Evolutionary conservation across 1,284 basidiomycete species (phyloP).

Genomic region (Moesziomyces sp.): DNA sequence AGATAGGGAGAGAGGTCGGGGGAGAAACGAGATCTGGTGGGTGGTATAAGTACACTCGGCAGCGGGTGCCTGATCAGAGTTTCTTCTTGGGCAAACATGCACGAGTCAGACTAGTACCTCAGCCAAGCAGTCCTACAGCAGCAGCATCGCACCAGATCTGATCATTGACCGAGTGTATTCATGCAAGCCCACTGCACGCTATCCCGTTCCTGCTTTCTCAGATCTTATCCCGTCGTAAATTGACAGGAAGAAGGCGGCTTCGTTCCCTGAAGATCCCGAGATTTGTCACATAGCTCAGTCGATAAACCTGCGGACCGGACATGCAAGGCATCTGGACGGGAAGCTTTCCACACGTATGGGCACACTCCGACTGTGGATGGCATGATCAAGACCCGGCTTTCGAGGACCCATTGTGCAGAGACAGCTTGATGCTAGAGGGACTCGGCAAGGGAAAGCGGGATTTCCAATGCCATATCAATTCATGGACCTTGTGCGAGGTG

Average conservation of each 20-base stretch:
- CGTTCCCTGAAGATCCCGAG: background rate
- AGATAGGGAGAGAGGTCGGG: no score
- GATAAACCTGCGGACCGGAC: background rate
- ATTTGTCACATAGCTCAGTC: background rate
- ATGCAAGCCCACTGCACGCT: background rate
- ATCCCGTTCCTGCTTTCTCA: background rate
- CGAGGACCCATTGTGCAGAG: background rate
- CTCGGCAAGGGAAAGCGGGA: background rate
- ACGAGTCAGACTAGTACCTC: background rate
- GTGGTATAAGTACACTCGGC: background rate
- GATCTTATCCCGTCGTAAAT: background rate
- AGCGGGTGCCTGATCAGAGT: no score
- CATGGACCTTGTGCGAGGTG: background rate
- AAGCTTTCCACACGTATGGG: background rate
- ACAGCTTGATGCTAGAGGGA: background rate
- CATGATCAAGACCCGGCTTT: constrained; percentile 4
- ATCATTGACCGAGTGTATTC: background rate
- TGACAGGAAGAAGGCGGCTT: no score
- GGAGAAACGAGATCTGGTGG: no score
- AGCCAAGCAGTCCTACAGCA: no score
- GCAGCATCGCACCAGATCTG: no score
- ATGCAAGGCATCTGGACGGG: background rate
- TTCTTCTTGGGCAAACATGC: background rate
- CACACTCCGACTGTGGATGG: constrained; percentile 29
- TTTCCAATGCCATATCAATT: background rate